Base-by-base conservation (phyloP, 2,329 filamentous ascomycete species). In the Ophioceras dolichostomum region DNA sequence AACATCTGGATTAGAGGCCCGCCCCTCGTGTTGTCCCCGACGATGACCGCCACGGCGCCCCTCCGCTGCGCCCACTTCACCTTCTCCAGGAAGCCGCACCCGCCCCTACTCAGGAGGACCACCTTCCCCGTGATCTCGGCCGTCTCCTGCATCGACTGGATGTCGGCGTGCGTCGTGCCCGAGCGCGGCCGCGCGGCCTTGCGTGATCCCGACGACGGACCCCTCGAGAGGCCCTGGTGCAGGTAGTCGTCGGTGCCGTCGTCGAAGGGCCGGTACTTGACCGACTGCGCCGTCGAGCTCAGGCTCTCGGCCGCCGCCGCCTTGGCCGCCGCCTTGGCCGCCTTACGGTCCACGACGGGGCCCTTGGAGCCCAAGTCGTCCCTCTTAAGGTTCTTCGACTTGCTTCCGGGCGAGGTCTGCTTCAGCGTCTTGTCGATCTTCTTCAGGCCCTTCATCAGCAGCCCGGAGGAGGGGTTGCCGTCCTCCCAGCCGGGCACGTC, bases 1-100 rank as follows among this genome's bases (percentile, higher is more conserved):
- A 94, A 96, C 91, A 98, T 98, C 49, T 93, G 91, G 36, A 96
- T 84, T 43, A 98, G 64, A 26, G 83, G 83, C 4, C 87, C 88
- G 32, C 89, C 89, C 43, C 84, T 83, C 40, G 84, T 81, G 56
- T 95, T 83, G 56, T 98, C 91, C 19, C 91, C 91, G 3, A 98
- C 88, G 45, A 98, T 93, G 42, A 98, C 67, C 26, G 85, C 91
- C 41, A 87, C 72, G 16, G 83, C 91, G 18, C 91, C 91, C 51
- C 91, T 76, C 43, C 87, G 74, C 57, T 98, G 91, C 10, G 83
- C 86, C 91, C 91, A 98, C 64, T 93, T 89, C 45, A 91, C 86
- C 60, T 98, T 98, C 54, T 96, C 89, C 42, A 95, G 61, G 56
- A 98, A 98, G 5, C 91, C 91, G 57, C 91, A 98, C 7, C 89